Percentiles rank a stretch among this genome's conserved stretches.
phyloP scores from a whole-genome alignment of 106 monocot genomes.

The Apostasia shenzhenica region DNA sequence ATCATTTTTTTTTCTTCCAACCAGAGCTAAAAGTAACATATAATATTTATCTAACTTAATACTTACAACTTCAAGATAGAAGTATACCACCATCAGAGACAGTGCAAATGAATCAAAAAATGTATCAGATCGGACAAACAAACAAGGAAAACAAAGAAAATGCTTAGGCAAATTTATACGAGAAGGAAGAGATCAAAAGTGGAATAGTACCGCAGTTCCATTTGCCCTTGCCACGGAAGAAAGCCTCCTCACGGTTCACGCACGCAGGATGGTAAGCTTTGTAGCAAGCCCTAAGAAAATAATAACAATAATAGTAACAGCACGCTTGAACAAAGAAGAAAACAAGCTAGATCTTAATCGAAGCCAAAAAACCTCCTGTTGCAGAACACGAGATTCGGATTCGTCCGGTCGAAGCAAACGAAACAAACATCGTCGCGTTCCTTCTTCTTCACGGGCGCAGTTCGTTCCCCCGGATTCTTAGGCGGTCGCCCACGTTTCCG shows the following conservation, averaged over 20 bases:
- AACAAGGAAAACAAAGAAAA: not conserved
- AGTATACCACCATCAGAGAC: no score
- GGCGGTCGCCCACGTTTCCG: slow-evolving; percentile 73
- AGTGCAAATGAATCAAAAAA: not conserved
- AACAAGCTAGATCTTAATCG: not conserved
- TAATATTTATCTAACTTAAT: no score
- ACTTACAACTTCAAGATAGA: no score
- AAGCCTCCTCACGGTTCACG: slow-evolving; percentile 60
- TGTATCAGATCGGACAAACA: no score
- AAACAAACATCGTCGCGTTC: slow-evolving; percentile 82
- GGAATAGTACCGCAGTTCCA: slow-evolving; percentile 61
- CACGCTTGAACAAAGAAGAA: not conserved
- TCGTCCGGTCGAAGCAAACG: slow-evolving; percentile 90
- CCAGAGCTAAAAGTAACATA: no score
- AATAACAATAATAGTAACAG: not conserved
- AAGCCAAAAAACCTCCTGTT: slow-evolving; percentile 51
- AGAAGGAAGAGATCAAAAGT: not conserved
- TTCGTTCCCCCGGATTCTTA: slow-evolving; percentile 23
- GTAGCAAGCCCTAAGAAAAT: slow-evolving; percentile 44
- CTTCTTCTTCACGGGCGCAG: slow-evolving; percentile 36
- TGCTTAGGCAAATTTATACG: not conserved
- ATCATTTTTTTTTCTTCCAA: no score
- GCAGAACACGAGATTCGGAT: slow-evolving; percentile 82
- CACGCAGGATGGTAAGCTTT: slow-evolving; percentile 76
- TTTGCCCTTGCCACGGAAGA: slow-evolving; percentile 40